Conservation (phyloP, 2,329 filamentous ascomycete species). For the Trichoderma sp. region DNA sequence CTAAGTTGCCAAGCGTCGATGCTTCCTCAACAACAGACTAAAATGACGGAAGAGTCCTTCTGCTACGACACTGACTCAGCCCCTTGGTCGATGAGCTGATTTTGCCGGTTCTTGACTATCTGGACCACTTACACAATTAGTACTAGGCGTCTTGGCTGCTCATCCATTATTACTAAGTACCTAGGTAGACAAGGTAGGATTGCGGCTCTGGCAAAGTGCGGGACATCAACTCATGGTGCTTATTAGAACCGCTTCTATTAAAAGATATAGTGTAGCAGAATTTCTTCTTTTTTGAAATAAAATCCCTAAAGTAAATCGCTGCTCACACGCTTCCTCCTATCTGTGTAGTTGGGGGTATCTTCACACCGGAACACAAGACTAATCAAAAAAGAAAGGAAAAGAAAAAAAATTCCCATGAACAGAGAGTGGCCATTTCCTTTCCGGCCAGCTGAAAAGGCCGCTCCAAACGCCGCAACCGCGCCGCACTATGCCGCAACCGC, state of each 20-base stretch:
- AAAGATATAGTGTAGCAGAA: neutral
- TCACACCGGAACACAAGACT: neutral
- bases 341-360: neutral
- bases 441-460: neutral
- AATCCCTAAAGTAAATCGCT: neutral
- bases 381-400: neutral
- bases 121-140: neutral
- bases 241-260: neutral
- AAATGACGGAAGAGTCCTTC: neutral
- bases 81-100: neutral
- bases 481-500: slow-evolving; percentile 21
- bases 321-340: neutral
- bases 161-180: neutral
- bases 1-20: neutral
- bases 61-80: neutral
- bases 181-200: neutral
- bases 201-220: neutral
- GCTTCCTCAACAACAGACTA: neutral
- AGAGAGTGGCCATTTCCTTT: neutral
- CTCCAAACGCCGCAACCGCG: neutral
- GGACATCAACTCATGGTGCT: neutral
- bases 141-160: neutral
- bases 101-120: neutral
- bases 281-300: neutral
- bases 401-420: neutral